Evolutionary conservation across 345 rosid species (phyloP).

Genomic region (Salix udensis): DNA sequence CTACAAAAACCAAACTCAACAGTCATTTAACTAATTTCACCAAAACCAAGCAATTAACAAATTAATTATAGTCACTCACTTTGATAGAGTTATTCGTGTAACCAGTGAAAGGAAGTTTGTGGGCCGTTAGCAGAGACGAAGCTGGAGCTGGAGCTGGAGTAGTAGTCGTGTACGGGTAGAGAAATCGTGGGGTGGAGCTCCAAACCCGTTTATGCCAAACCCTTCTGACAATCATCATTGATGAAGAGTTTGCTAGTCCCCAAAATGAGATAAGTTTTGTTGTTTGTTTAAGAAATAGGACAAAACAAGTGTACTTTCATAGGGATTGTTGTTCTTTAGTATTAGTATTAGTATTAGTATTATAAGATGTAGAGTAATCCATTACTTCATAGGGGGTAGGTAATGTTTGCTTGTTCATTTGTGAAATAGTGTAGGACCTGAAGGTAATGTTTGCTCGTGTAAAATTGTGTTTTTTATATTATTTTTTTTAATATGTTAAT

Average conservation of each 20-base stretch:
- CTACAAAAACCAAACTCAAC: not conserved
- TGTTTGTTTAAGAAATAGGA: not conserved
- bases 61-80: conserved; percentile 29
- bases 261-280: not conserved
- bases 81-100: not conserved
- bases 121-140: conserved; percentile 1
- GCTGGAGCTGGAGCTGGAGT: not conserved
- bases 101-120: not conserved
- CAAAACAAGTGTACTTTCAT: no score
- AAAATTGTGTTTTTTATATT: no score
- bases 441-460: no score
- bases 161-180: conserved; percentile 8
- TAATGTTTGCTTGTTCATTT: no score
- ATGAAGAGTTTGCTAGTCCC: not conserved
- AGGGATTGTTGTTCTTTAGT: no score
- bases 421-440: no score
- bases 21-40: not conserved
- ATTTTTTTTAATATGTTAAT: no score
- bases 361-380: no score
- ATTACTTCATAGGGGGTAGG: no score
- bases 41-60: not conserved
- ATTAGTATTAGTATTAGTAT: no score
- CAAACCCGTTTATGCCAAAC: conserved; percentile 25
- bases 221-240: conserved; percentile 33
- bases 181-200: conserved; percentile 17